Percentiles rank a stretch among this genome's conserved stretches.
These are phyloP conservation scores for Bullera alba DNA, from an alignment of 768 basidiomycete genomes.

Conservation along the genomic window DNA sequence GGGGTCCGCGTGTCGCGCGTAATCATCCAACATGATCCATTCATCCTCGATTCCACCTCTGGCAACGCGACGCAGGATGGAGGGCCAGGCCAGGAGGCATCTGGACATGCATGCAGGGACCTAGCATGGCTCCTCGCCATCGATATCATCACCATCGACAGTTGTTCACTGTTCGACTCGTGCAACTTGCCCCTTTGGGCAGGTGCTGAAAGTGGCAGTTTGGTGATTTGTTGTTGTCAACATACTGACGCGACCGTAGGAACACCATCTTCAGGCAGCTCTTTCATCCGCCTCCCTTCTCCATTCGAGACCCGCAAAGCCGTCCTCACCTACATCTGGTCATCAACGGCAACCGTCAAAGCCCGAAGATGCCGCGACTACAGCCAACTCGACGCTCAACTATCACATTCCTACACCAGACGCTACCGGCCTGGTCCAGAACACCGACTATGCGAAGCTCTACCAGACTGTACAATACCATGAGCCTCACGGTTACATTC, in stretches of 20 bases:
- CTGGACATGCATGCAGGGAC: no score
- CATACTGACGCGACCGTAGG: conserved; percentile 25
- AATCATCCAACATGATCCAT: no score
- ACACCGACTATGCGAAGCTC: conserved; percentile 64
- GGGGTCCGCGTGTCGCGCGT: no score
- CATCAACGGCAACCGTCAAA: conserved; percentile 4
- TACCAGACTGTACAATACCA: conserved; percentile 66
- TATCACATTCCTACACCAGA: conserved; percentile 85
- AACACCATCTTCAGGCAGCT: conserved; percentile 50
- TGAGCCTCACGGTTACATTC: conserved; percentile 70
- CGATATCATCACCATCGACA: no score
- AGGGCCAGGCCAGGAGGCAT: no score
- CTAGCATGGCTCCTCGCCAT: no score
- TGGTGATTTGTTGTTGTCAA: conserved; percentile 4
- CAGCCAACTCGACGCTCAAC: conserved; percentile 44
- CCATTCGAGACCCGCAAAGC: conserved; percentile 25
- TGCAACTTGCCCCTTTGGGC: conserved; percentile 9
- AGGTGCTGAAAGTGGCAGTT: not conserved
- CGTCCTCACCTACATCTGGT: conserved; percentile 21
- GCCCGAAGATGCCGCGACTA: conserved; percentile 2
- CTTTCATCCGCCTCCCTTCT: conserved; percentile 47
- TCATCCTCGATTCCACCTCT: no score
- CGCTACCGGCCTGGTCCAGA: conserved; percentile 63
- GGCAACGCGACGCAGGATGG: no score
- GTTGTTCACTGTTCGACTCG: not conserved